Evolutionary conservation across 257 asterid genomes (phyloP).

Genomic region (Leonotis leonurus): DNA sequence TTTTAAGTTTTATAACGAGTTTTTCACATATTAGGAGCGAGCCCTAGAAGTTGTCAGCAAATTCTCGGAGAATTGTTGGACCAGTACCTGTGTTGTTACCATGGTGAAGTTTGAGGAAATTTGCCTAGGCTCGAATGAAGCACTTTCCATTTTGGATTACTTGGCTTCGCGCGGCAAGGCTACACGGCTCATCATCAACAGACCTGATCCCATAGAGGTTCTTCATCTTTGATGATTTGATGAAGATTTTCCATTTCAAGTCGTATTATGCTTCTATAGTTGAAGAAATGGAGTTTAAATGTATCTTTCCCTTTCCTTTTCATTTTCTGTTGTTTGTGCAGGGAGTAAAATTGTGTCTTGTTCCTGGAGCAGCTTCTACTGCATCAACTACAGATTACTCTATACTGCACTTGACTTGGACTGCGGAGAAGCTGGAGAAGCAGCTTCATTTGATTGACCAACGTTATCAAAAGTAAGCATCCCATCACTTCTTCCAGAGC

Average conservation of each 20-base stretch:
- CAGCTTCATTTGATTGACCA: constrained; percentile 62
- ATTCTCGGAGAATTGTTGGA: constrained; percentile 68
- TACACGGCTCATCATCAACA: constrained; percentile 32
- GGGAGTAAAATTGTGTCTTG: constrained; percentile 81
- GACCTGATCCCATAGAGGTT: constrained; percentile 52
- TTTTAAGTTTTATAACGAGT: background rate
- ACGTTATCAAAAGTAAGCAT: constrained; percentile 50
- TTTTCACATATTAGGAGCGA: constrained; percentile 28
- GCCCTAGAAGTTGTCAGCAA: constrained; percentile 43
- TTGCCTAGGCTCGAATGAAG: constrained; percentile 58
- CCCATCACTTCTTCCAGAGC: no score
- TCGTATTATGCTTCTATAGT: background rate
- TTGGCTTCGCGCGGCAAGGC: constrained; percentile 53
- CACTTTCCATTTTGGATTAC: constrained; percentile 53
- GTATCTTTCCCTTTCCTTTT: background rate
- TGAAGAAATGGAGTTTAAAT: no score
- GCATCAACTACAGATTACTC: constrained; percentile 48
- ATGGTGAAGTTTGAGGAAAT: constrained; percentile 51
- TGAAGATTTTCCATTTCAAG: background rate
- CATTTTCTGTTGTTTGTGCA: constrained; percentile 20
- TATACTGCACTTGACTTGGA: constrained; percentile 67
- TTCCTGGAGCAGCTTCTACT: constrained; percentile 41
- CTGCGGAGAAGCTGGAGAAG: constrained; percentile 63
- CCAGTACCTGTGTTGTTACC: constrained; percentile 57
- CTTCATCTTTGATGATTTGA: background rate